Conservation (phyloP, 116 monocot genomes). For the Phalaenopsis hybrid region DNA sequence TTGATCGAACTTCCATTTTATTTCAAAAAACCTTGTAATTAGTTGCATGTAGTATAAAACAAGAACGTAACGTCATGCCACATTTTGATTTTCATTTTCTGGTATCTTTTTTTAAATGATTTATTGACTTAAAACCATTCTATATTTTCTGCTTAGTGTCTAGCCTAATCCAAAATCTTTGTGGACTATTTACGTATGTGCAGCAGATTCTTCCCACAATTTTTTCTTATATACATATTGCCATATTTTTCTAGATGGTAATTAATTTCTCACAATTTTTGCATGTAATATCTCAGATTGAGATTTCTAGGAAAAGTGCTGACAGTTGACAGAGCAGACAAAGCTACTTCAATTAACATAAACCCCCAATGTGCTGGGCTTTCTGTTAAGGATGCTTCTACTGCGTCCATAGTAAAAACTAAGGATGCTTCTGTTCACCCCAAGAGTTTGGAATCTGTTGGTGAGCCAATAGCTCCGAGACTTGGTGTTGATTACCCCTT, state of each 20-base stretch:
- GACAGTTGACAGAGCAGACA: constrained; percentile 60
- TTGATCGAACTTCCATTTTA: background rate
- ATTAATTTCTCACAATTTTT: background rate
- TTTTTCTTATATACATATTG: too few relatives aligned
- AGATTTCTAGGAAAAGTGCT: constrained; percentile 79
- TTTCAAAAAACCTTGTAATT: background rate
- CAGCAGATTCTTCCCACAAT: background rate
- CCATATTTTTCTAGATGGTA: background rate
- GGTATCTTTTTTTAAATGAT: background rate
- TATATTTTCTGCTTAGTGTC: too few relatives aligned
- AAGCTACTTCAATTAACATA: constrained; percentile 17
- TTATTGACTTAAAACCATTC: background rate
- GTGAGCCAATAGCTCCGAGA: constrained; percentile 72
- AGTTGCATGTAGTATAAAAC: background rate
- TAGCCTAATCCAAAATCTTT: too few relatives aligned
- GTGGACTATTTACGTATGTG: background rate
- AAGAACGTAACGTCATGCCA: background rate
- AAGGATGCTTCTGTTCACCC: constrained; percentile 13
- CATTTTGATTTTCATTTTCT: background rate
- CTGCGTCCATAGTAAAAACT: background rate
- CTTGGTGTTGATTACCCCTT: constrained; percentile 93
- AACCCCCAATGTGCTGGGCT: constrained; percentile 23
- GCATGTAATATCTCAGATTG: constrained; percentile 36
- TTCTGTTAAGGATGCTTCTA: constrained; percentile 17
- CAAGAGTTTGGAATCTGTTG: constrained; percentile 7